These are phyloP conservation scores for Capsicum rhomboideum DNA, from an alignment of 257 asterid species.

Conservation along the genomic window DNA sequence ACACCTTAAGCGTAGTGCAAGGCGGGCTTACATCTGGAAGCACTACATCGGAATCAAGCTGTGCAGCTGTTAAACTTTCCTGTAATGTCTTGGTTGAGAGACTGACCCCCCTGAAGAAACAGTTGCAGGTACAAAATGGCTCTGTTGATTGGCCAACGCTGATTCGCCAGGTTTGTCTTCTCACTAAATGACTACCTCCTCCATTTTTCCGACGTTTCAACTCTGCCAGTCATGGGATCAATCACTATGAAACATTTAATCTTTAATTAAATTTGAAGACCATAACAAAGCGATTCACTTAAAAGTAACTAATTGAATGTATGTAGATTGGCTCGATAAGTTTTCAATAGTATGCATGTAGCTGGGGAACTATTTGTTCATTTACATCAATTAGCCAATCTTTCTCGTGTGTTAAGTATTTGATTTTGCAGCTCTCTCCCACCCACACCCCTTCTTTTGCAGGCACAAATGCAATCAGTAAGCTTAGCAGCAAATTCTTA, in stretches of 20 bases:
- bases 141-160: constrained; percentile 46
- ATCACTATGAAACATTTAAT: too few species aligned
- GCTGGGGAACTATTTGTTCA: too few species aligned
- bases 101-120: constrained; percentile 32
- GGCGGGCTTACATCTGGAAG: constrained; percentile 66
- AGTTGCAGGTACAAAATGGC: constrained; percentile 41
- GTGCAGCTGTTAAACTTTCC: constrained; percentile 62
- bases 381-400: too few species aligned
- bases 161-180: constrained; percentile 38
- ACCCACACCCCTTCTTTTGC: background rate
- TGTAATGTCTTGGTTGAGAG: constrained; percentile 54
- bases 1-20: constrained; percentile 58
- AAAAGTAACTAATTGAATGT: too few species aligned
- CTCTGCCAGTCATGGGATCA: background rate
- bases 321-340: too few species aligned
- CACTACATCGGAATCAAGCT: constrained; percentile 75
- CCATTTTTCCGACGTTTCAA: background rate
- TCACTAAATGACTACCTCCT: background rate
- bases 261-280: too few species aligned
- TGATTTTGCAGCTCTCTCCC: background rate
- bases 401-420: too few species aligned
- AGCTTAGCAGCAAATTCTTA: constrained; percentile 43
- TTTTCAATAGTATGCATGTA: too few species aligned
- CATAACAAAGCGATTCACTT: too few species aligned
- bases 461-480: constrained; percentile 41